phyloP scores from a whole-genome alignment of 768 basidiomycete genomes.

The Postia placenta region DNA sequence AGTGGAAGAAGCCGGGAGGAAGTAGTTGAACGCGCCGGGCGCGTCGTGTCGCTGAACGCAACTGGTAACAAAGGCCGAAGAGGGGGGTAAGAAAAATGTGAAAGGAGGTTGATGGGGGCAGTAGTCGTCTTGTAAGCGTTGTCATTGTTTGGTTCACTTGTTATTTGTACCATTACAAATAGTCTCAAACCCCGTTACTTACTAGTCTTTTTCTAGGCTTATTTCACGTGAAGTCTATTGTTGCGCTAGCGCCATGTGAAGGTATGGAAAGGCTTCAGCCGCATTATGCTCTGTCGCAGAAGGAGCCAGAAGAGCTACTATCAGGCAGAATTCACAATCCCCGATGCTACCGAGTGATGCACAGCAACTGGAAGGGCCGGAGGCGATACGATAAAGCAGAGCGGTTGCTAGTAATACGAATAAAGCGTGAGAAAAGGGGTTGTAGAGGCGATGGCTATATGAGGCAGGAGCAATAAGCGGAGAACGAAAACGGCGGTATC shows the following conservation, averaged over 20 bases:
- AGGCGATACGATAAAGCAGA: too few relatives aligned
- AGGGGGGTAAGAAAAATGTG: conserved; percentile 33
- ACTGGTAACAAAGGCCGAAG: conserved; percentile 23
- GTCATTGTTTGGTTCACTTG: conserved; percentile 25
- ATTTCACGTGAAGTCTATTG: neutral
- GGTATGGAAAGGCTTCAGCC: too few relatives aligned
- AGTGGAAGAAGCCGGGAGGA: neutral
- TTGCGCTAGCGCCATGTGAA: too few relatives aligned
- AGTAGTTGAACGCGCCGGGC: conserved; percentile 10
- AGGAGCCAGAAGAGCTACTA: too few relatives aligned
- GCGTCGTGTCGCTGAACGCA: conserved; percentile 19
- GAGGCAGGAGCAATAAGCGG: conserved; percentile 19
- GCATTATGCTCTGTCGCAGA: too few relatives aligned
- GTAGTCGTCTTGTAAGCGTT: conserved; percentile 15
- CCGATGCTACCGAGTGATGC: too few relatives aligned
- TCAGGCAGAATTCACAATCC: too few relatives aligned
- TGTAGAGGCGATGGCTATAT: conserved; percentile 5
- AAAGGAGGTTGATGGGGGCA: conserved; percentile 27
- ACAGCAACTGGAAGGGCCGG: too few relatives aligned
- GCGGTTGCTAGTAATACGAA: too few relatives aligned
- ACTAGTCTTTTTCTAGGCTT: conserved; percentile 4
- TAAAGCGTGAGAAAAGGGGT: conserved; percentile 17
- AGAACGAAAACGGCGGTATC: conserved; percentile 19
- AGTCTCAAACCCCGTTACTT: conserved; percentile 3
- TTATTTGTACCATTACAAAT: conserved; percentile 13